A percentile compares a stretch with the other conserved stretches of the same genome.
phyloP scores from a whole-genome alignment of 2,329 filamentous ascomycete species.

The Chrysoporthe austroafricana region DNA sequence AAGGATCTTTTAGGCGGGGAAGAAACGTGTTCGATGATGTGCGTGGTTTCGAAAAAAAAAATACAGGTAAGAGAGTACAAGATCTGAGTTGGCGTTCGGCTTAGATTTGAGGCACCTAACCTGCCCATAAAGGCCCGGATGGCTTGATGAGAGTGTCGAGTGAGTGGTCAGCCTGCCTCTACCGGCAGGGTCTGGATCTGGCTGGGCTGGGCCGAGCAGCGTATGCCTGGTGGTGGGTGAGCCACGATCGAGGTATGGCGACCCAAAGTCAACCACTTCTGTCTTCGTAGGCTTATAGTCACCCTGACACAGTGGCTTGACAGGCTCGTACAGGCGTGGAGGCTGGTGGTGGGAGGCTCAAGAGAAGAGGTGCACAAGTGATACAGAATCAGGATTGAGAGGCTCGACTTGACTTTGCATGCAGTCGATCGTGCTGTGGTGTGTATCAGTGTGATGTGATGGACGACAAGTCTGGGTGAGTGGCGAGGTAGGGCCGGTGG shows the following conservation, averaged over 20 bases:
- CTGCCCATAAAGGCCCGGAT: background rate
- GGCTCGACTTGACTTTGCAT: conserved; percentile 16
- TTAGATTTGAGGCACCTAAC: conserved; percentile 8
- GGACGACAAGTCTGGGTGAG: background rate
- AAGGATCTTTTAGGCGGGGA: background rate
- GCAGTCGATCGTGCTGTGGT: conserved; percentile 17
- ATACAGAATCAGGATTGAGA: conserved; percentile 27
- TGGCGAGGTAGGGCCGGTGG: background rate
- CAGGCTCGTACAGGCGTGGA: conserved; percentile 29
- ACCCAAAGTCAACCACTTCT: conserved; percentile 26
- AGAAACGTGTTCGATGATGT: background rate
- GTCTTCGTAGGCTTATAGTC: conserved; percentile 25
- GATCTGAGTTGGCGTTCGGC: conserved; percentile 14
- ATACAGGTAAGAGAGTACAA: conserved; percentile 17
- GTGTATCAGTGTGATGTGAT: conserved; percentile 12
- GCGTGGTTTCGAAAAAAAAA: background rate
- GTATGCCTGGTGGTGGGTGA: conserved; percentile 18
- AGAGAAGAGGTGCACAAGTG: conserved; percentile 28
- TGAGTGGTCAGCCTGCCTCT: background rate
- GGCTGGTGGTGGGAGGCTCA: conserved; percentile 29
- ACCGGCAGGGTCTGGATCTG: conserved; percentile 2
- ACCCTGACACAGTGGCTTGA: conserved; percentile 31
- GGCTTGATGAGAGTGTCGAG: conserved; percentile 5
- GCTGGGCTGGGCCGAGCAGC: conserved; percentile 10
- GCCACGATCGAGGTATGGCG: conserved; percentile 18